Conservation (phyloP, 305 asterid genomes). For the Fraxinus ornus region DNA sequence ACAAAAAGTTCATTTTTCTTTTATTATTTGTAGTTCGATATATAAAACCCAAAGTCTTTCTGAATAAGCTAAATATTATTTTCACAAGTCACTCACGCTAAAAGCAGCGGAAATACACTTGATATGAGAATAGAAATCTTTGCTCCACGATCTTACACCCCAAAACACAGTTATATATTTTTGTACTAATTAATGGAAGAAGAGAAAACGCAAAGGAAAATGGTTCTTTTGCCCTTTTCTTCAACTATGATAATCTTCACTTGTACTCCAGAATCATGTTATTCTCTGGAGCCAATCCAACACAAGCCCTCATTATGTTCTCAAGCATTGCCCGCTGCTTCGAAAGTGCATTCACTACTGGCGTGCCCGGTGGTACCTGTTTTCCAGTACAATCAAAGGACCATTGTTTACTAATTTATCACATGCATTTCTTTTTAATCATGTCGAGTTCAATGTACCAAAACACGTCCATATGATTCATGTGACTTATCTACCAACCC, state of each 20-base stretch:
- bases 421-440: neutral
- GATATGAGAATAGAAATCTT: neutral
- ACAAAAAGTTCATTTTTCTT: neutral
- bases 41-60: neutral
- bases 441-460: neutral
- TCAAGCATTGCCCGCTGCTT: conserved; percentile 96
- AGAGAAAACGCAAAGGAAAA: neutral
- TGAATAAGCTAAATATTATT: neutral
- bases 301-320: conserved; percentile 93
- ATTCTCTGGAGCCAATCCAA: conserved; percentile 97
- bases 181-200: neutral
- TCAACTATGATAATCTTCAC: conserved; percentile 28
- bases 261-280: conserved; percentile 97
- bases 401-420: neutral
- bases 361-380: conserved; percentile 99
- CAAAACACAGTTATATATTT: neutral
- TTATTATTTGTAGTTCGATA: neutral
- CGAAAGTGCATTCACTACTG: conserved; percentile 91
- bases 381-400: neutral
- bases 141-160: neutral
- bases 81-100: neutral
- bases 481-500: neutral
- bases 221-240: neutral
- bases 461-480: neutral
- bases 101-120: neutral